These are phyloP conservation scores for Moniliophthora roreri DNA, from an alignment of 1,284 basidiomycete genomes.

Conservation along the genomic window DNA sequence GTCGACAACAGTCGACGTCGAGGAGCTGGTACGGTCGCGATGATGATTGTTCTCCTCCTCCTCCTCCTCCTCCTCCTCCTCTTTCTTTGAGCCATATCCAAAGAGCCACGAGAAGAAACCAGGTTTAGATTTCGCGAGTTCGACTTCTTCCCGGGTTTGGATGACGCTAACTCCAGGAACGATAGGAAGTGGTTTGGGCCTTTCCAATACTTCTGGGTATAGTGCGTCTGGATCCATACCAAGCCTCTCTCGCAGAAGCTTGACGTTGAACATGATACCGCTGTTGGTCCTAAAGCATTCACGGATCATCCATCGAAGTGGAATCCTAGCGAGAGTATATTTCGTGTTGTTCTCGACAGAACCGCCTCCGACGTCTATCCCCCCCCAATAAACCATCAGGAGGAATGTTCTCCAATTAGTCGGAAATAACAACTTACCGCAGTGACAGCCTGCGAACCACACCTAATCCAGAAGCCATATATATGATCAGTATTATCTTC, in stretches of 20 bases:
- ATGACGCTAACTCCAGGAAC: too few relatives aligned
- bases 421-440: constrained; percentile 32
- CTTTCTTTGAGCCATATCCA: constrained; percentile 27
- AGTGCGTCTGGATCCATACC: constrained; percentile 36
- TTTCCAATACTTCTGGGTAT: too few relatives aligned
- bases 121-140: background rate
- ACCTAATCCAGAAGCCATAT: constrained; percentile 39
- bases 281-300: constrained; percentile 45
- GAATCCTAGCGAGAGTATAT: constrained; percentile 40
- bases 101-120: constrained; percentile 31
- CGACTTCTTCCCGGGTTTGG: too few relatives aligned
- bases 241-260: constrained; percentile 31
- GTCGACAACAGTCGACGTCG: background rate
- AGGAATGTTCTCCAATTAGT: background rate
- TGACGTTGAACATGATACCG: constrained; percentile 37
- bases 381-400: background rate
- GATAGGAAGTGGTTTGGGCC: too few relatives aligned
- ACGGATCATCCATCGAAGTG: constrained; percentile 48
- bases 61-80: too few relatives aligned
- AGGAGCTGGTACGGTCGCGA: constrained; percentile 22
- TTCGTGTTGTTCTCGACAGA: constrained; percentile 30
- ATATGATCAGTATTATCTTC: too few relatives aligned
- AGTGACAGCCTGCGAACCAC: constrained; percentile 52
- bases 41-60: background rate
- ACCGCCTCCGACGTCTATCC: constrained; percentile 36